These are phyloP conservation scores for Chaetothyriales sp. DNA, from an alignment of 2,329 filamentous ascomycete genomes.

Conservation along the genomic window DNA sequence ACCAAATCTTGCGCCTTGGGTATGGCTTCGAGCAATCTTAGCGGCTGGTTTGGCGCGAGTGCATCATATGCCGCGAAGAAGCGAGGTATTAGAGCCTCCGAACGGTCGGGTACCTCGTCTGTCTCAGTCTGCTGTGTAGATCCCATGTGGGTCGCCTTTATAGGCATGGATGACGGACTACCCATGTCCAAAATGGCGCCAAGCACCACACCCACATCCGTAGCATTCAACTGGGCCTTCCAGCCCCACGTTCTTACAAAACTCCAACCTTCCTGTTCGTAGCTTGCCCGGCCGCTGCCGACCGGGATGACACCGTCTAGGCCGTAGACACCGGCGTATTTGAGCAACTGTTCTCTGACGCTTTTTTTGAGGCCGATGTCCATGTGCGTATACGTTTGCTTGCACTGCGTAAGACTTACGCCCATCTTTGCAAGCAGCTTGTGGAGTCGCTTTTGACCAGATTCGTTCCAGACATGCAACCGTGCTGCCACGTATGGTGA, in stretches of 20 bases:
- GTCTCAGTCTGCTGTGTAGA: conserved; percentile 9
- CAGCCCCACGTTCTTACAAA: conserved; percentile 97
- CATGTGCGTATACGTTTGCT: conserved; percentile 95
- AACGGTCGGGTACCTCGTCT: conserved; percentile 13
- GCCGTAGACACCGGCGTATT: conserved; percentile 86
- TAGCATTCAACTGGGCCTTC: conserved; percentile 84
- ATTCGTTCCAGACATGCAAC: conserved; percentile 88
- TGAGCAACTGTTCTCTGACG: conserved; percentile 68
- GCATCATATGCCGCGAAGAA: conserved; percentile 50
- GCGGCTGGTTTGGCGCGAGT: conserved; percentile 32
- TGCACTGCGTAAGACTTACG: conserved; percentile 82
- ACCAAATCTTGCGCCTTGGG: conserved; percentile 79
- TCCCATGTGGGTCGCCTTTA: conserved; percentile 1
- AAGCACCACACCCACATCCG: conserved; percentile 85
- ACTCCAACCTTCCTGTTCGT: conserved; percentile 83
- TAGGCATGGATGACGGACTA: conserved; percentile 7
- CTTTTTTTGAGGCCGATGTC: conserved; percentile 91
- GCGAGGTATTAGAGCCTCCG: conserved; percentile 27
- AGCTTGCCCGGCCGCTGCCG: conserved; percentile 53
- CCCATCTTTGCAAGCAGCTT: conserved; percentile 98
- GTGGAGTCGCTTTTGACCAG: conserved; percentile 73
- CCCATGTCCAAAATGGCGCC: conserved; percentile 89
- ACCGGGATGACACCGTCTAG: conserved; percentile 84
- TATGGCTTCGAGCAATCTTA: conserved; percentile 56
- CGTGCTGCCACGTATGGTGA: conserved; percentile 86